Evolutionary conservation across 2,329 filamentous ascomycete species (phyloP).

Genomic region (Pseudopithomyces chartarum): DNA sequence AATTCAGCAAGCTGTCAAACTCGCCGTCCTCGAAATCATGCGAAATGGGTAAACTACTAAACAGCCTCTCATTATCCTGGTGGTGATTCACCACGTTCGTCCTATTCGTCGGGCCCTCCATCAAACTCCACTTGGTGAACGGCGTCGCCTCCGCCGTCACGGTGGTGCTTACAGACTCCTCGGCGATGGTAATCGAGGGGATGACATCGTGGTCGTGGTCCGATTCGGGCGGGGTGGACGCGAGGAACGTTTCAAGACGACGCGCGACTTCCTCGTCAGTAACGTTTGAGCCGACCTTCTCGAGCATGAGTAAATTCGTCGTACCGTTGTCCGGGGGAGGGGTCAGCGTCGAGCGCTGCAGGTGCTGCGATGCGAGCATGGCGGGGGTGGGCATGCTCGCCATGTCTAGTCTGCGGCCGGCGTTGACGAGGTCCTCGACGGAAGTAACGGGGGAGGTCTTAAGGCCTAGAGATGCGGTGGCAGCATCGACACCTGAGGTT

Average conservation of each 20-base stretch:
- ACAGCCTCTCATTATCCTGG: conserved; percentile 41
- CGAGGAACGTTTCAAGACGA: conserved; percentile 56
- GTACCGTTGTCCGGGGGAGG: conserved; percentile 47
- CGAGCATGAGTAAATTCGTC: conserved; percentile 39
- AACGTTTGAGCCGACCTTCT: conserved; percentile 36
- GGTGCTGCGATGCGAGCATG: conserved; percentile 16
- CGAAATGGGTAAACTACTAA: conserved; percentile 40
- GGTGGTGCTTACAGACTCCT: conserved; percentile 20
- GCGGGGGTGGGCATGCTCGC: conserved; percentile 17
- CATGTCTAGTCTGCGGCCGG: conserved; percentile 48
- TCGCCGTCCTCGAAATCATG: conserved; percentile 48
- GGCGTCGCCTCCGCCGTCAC: conserved; percentile 12
- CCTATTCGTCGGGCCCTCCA: conserved; percentile 24
- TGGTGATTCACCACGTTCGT: conserved; percentile 35
- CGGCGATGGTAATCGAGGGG: conserved; percentile 33
- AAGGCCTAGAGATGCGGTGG: conserved; percentile 17
- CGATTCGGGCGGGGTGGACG: conserved; percentile 54
- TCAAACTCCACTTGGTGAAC: conserved; percentile 28
- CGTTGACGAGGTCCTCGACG: conserved; percentile 54
- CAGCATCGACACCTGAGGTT: conserved; percentile 7
- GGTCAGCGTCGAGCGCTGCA: conserved; percentile 42
- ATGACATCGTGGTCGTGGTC: conserved; percentile 41
- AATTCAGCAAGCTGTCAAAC: conserved; percentile 46
- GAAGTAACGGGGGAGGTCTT: conserved; percentile 43
- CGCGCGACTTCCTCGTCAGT: conserved; percentile 55